Base-by-base conservation (phyloP, 495 filamentous ascomycete species). In the Tuber umbilicatum region DNA sequence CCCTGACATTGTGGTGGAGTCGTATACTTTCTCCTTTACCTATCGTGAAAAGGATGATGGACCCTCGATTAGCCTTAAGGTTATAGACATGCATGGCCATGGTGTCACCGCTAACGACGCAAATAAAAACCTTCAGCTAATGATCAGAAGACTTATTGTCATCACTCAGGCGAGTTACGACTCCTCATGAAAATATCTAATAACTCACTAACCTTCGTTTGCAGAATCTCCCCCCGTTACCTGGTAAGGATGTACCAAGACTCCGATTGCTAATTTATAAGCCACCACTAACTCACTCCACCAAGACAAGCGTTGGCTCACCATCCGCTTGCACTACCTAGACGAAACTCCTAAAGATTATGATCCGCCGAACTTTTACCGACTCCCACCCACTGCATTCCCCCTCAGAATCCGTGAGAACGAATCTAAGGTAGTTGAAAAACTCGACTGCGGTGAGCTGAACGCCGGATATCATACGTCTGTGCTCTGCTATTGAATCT, bases 1-100 rank as follows among this genome's bases (percentile, higher is more conserved):
- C 23, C 78, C 81, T 55, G 78, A 82, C 42, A 77, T 75, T 43
- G 80, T 82, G 67, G 70, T 79, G 39, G 81, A 82, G 69, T 76
- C 78, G 19, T 82, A 82, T 69, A 82, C 81, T 19, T 82, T 82
- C 71, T 79, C 81, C 6, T 82, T 82, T 55, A 75, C 81, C 50
- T 82, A 82, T 45, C 73, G 70, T 69, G 80, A 78, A 64, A 72
- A 73, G 42, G 37, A 42, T 42, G 72, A 73, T 42, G 76, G 80
- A n/a, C 68, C 71, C 19, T 70, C 79, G 10, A 75, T 78, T 69
- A 71, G 40, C 39, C 79, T 81, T 68, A 78, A 73, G 35, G 75
- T 81, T 39, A 81, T 70, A 41, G 79, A 81, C 47, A 75, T 77
- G 42, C 70, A 45, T 43, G 80, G 80, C 9, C 70, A 74, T 43